Evolutionary conservation across 2,329 filamentous ascomycete species (phyloP), one percentile per base, ranked within the genome.

Genomic region (Diplocarpon rosae): DNA sequence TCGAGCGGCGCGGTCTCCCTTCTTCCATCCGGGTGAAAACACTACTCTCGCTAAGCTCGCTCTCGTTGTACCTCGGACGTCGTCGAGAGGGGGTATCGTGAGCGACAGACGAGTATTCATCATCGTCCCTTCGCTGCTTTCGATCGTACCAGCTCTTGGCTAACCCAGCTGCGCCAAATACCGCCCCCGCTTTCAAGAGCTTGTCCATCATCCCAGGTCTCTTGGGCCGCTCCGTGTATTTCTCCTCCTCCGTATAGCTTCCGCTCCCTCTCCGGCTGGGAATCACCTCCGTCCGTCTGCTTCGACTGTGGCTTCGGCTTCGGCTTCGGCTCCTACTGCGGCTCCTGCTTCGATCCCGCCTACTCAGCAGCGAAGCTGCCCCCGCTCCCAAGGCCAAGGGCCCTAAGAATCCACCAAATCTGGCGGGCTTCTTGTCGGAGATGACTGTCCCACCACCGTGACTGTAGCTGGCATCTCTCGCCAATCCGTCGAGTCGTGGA

Each of bases 81-180:
- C 66, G 61, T 37, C 72, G 67, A 49, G 70, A 70, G 3, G 76
- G 77, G 1, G 76, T 80, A 43, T 80, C 76, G 0, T 72, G 77
- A 1, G 72, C 71, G 2, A 82, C 76, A 3, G 75, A 76, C 11
- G 77, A 79, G 54, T 80, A 78, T 37, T 81, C 76, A 39, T 80
- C 76, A 16, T 68, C 66, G 11, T 64, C 59, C 42, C 60, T 63
- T 32, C 63, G 64, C 24, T 72, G 65, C 43, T 71, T 70, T 45
- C 72, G 69, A 49, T 75, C 74, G 57, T 74, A 72, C 39, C 78
- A 66, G 36, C 69, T 76, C 48, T 76, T 78, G 2, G 75, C 69
- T 13, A 86, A 63, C 27, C 75, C 76, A 14, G 74, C 76, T 7
- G 73, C 79, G 14, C 82, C 83, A 1, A 81, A 61, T 5, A 73